These are phyloP conservation scores for Nannochloropsis gaditana DNA, from an alignment of 108 stramenopile genomes.

Conservation along the genomic window DNA sequence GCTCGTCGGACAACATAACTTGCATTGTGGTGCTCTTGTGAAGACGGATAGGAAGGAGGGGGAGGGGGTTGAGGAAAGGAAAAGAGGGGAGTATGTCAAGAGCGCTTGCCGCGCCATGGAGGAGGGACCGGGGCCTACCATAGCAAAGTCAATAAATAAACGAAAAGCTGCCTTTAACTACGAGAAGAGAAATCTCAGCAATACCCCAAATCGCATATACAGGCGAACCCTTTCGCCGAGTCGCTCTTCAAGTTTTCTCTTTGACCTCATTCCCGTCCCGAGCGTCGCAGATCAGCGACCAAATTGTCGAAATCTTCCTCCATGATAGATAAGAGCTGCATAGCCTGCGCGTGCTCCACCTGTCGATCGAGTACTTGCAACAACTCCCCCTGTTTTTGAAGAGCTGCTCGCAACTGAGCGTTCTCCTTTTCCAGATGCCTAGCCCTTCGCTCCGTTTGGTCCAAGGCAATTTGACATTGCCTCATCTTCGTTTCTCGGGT, in stretches of 20 bases:
- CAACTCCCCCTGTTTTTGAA: slow-evolving; percentile 17
- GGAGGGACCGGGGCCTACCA: too few relatives aligned
- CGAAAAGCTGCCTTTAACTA: too few relatives aligned
- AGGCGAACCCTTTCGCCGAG: too few relatives aligned
- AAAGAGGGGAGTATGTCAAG: too few relatives aligned
- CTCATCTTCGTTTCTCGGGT: not conserved
- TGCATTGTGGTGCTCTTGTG: slow-evolving; percentile 52
- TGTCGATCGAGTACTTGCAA: not conserved
- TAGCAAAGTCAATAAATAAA: too few relatives aligned
- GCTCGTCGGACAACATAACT: slow-evolving; percentile 56
- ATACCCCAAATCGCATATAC: too few relatives aligned
- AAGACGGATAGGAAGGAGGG: not conserved
- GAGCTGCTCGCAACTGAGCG: not conserved
- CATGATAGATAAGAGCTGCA: slow-evolving; percentile 9
- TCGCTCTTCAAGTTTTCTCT: not conserved
- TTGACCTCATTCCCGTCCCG: not conserved
- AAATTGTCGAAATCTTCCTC: not conserved
- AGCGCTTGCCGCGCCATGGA: too few relatives aligned
- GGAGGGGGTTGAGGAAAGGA: too few relatives aligned
- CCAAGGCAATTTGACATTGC: not conserved
- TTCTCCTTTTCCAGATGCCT: not conserved
- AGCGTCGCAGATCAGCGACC: not conserved
- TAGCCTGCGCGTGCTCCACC: not conserved
- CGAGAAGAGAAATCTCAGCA: too few relatives aligned
- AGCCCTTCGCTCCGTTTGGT: not conserved